These are phyloP conservation scores for Benincasa hispida DNA, from an alignment of 306 rosid species.

Conservation along the genomic window DNA sequence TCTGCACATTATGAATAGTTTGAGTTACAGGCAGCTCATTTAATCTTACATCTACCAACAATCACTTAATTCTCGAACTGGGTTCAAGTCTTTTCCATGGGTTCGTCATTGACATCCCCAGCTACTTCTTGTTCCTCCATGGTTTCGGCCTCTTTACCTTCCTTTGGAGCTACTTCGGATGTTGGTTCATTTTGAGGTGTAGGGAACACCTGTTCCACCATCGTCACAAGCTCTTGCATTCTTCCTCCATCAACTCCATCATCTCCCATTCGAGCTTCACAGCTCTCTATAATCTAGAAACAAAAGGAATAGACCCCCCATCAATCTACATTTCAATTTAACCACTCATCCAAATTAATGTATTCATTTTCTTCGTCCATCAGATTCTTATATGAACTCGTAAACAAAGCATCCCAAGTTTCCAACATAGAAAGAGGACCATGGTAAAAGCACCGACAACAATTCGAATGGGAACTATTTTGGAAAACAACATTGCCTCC, in stretches of 20 bases:
- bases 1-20: neutral
- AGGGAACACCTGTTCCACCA: constrained; percentile 39
- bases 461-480: neutral
- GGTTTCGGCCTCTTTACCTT: neutral
- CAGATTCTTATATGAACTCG: neutral
- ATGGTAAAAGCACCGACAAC: neutral
- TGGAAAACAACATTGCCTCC: neutral
- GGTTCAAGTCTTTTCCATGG: neutral
- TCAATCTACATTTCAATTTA: neutral
- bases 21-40: neutral
- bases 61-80: neutral
- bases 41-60: neutral
- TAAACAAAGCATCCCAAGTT: neutral
- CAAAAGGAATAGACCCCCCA: neutral
- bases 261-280: constrained; percentile 32
- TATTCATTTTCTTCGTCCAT: neutral
- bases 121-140: neutral
- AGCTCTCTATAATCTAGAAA: constrained; percentile 33
- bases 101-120: neutral
- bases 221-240: constrained; percentile 27
- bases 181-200: constrained; percentile 2
- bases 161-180: neutral
- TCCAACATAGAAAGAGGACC: neutral
- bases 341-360: neutral
- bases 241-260: neutral